These are phyloP conservation scores for Kodamaea fungicola DNA, from an alignment of 1,139 yeast genomes.

Conservation along the genomic window DNA sequence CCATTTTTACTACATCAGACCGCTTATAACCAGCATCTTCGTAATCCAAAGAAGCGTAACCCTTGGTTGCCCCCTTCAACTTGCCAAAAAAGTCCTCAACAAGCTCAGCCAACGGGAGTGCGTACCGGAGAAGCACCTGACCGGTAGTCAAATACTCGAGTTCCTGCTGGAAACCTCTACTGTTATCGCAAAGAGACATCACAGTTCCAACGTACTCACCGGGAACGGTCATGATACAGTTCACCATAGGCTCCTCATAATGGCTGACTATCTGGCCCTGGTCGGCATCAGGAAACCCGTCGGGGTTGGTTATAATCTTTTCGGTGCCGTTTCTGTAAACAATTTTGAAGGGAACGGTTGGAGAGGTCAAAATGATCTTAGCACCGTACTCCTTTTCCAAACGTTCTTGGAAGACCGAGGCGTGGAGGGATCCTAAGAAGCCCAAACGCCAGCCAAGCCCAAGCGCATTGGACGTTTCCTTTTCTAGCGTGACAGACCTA, in stretches of 20 bases:
- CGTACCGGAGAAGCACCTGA: slow-evolving; percentile 76
- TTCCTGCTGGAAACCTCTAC: slow-evolving; percentile 80
- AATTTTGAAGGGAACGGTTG: slow-evolving; percentile 90
- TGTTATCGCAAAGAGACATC: slow-evolving; percentile 78
- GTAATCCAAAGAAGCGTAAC: slow-evolving; percentile 91
- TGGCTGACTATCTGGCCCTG: slow-evolving; percentile 45
- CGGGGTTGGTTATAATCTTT: slow-evolving; percentile 77
- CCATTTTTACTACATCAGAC: slow-evolving; percentile 83
- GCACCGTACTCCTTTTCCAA: slow-evolving; percentile 93
- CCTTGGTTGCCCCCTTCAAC: slow-evolving; percentile 83
- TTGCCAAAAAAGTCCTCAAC: slow-evolving; percentile 96
- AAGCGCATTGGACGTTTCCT: slow-evolving; percentile 89
- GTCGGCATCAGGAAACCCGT: slow-evolving; percentile 74
- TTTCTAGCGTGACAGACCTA: slow-evolving; percentile 82
- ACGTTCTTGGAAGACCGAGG: slow-evolving; percentile 89
- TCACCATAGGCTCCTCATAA: slow-evolving; percentile 85
- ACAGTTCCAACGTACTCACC: slow-evolving; percentile 85
- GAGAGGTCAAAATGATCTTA: slow-evolving; percentile 86
- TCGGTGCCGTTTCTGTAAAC: slow-evolving; percentile 62
- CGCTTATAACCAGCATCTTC: slow-evolving; percentile 86
- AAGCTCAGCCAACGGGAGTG: slow-evolving; percentile 80
- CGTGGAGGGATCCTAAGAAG: slow-evolving; percentile 90
- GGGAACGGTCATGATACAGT: slow-evolving; percentile 88
- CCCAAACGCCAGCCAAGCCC: slow-evolving; percentile 99
- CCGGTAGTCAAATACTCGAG: slow-evolving; percentile 76